These are phyloP conservation scores for Colletotrichum salicis DNA, from an alignment of 2,329 filamentous ascomycete genomes.

Conservation along the genomic window DNA sequence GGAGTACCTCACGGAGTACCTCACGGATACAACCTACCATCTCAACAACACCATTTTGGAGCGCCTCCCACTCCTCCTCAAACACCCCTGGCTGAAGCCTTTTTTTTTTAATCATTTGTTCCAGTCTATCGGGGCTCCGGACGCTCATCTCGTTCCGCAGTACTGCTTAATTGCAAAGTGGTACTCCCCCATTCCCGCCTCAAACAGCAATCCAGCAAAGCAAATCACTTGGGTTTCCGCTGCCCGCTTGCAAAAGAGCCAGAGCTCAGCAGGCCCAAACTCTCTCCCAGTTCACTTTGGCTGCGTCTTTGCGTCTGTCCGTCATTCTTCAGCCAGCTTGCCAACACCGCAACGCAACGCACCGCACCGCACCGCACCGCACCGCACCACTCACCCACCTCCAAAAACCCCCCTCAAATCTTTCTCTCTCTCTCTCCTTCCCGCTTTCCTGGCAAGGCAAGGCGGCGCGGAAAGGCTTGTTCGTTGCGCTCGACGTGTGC, in stretches of 20 bases:
- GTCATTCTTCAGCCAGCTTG: not conserved
- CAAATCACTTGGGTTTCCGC: not conserved
- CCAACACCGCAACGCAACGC: not conserved
- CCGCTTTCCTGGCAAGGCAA: constrained; percentile 11
- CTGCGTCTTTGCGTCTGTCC: not conserved
- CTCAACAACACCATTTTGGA: constrained; percentile 19
- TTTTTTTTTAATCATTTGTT: constrained; percentile 2
- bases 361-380: constrained; percentile 6
- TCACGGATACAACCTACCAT: not conserved
- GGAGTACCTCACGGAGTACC: not conserved
- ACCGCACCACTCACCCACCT: constrained; percentile 9
- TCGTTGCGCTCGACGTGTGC: constrained; percentile 32
- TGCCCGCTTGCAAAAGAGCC: not conserved
- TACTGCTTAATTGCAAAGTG: not conserved
- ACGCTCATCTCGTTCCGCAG: not conserved
- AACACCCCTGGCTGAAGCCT: constrained; percentile 6
- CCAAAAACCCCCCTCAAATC: not conserved
- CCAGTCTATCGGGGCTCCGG: not conserved
- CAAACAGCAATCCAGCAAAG: not conserved
- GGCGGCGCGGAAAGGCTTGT: constrained; percentile 34
- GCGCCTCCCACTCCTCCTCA: not conserved
- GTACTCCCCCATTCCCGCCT: not conserved
- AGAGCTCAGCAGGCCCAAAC: constrained; percentile 14
- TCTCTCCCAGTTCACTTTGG: not conserved
- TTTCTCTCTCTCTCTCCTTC: constrained; percentile 23